Evolutionary conservation across 345 rosid genomes (phyloP).

Genomic region (Citrus hindsii): DNA sequence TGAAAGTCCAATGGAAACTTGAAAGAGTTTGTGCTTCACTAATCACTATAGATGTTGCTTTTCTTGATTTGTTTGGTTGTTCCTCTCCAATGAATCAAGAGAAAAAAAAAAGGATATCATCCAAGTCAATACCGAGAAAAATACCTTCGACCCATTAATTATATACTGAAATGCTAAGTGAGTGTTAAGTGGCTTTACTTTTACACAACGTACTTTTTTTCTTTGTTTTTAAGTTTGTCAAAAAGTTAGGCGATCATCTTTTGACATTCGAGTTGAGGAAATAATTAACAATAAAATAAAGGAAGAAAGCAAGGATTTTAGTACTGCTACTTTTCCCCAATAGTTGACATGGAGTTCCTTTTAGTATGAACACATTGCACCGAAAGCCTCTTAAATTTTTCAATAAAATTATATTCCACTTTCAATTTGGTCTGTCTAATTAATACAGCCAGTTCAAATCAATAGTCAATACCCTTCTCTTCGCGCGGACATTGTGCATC

Average conservation of each 20-base stretch:
- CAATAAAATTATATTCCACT: not conserved
- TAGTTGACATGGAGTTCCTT: constrained; percentile 1
- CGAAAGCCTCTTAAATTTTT: not conserved
- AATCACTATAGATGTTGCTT: too few species aligned
- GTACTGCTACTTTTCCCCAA: not conserved
- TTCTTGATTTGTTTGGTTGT: too few species aligned
- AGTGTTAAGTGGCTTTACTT: not conserved
- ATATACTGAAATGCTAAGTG: too few species aligned
- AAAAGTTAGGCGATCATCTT: not conserved
- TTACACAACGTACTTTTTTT: not conserved
- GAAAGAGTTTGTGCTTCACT: too few species aligned
- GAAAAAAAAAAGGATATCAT: too few species aligned
- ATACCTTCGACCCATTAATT: too few species aligned
- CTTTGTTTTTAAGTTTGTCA: not conserved
- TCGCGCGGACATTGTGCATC: not conserved
- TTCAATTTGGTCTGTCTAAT: not conserved
- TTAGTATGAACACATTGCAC: not conserved
- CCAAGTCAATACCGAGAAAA: too few species aligned
- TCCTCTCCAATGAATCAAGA: too few species aligned
- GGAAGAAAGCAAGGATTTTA: not conserved
- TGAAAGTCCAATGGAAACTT: not conserved
- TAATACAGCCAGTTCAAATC: not conserved
- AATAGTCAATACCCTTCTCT: too few species aligned
- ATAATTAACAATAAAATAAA: not conserved
- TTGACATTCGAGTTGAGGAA: constrained; percentile 8